These are phyloP conservation scores for Chaetomiaceae sp. DNA, from an alignment of 2,329 filamentous ascomycete genomes.

Conservation along the genomic window DNA sequence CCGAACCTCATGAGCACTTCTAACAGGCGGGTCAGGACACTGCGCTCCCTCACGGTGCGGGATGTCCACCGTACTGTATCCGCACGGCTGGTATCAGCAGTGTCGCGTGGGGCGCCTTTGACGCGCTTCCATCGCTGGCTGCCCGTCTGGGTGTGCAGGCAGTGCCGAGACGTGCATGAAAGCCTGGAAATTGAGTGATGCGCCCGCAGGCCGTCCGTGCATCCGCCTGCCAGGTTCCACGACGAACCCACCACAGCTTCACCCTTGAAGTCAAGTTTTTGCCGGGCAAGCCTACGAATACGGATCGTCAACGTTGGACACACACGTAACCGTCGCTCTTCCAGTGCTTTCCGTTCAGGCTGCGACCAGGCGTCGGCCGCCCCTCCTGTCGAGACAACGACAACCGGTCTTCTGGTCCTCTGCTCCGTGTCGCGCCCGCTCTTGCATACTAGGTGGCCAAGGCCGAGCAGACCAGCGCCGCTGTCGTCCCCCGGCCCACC, in stretches of 20 bases:
- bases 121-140: background rate
- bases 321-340: constrained; percentile 1
- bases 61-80: too few species aligned
- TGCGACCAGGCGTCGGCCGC: constrained; percentile 15
- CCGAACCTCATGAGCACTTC: too few species aligned
- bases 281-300: too few species aligned
- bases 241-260: constrained; percentile 11
- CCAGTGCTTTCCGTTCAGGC: background rate
- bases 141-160: background rate
- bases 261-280: constrained; percentile 17
- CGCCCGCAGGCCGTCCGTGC: constrained; percentile 12
- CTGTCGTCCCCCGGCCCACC: background rate
- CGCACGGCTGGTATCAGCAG: too few species aligned
- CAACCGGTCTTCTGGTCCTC: constrained; percentile 5
- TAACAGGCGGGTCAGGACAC: too few species aligned
- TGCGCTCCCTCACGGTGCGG: too few species aligned
- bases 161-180: too few species aligned
- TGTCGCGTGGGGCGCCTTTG: background rate
- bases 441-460: background rate
- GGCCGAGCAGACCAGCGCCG: background rate
- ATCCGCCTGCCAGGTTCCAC: constrained; percentile 11
- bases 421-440: background rate
- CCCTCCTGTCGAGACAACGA: constrained; percentile 3
- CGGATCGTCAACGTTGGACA: background rate
- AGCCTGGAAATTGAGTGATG: constrained; percentile 22